phyloP scores from a whole-genome alignment of 1,139 yeast species.

The Suhomyces atakaporum region DNA sequence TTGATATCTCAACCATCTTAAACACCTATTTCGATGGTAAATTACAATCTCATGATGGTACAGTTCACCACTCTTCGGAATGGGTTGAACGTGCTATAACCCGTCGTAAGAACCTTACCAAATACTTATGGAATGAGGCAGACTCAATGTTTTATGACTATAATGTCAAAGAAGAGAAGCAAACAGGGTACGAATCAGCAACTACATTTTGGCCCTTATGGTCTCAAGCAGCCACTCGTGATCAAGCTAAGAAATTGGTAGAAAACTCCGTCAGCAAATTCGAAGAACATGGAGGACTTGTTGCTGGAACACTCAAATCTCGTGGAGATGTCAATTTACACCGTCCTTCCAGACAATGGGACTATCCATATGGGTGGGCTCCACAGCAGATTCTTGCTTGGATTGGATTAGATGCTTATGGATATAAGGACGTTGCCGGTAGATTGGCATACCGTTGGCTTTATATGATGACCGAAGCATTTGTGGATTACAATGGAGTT shows the following conservation, averaged over 20 bases:
- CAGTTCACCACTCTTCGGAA: conserved; percentile 48
- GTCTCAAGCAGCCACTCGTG: conserved; percentile 70
- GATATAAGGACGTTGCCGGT: conserved; percentile 63
- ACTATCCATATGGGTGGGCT: conserved; percentile 98
- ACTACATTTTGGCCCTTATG: conserved; percentile 94
- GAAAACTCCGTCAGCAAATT: conserved; percentile 63
- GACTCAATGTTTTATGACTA: conserved; percentile 84
- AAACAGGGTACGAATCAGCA: conserved; percentile 77
- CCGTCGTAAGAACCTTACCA: conserved; percentile 60
- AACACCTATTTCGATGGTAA: conserved; percentile 56
- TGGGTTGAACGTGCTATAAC: conserved; percentile 63
- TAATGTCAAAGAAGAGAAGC: conserved; percentile 58
- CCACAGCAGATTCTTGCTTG: conserved; percentile 97
- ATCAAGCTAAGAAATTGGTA: conserved; percentile 73
- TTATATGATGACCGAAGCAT: conserved; percentile 84
- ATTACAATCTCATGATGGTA: conserved; percentile 35
- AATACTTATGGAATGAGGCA: conserved; percentile 82
- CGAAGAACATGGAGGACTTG: conserved; percentile 88
- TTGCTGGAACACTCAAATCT: conserved; percentile 77
- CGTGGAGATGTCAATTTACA: conserved; percentile 71
- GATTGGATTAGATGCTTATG: conserved; percentile 80
- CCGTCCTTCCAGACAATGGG: conserved; percentile 95
- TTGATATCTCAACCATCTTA: conserved; percentile 73
- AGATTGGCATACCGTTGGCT: conserved; percentile 87
- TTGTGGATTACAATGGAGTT: conserved; percentile 92